These are phyloP conservation scores for Penicillium pulvis DNA, from an alignment of 495 filamentous ascomycete species.

Conservation along the genomic window DNA sequence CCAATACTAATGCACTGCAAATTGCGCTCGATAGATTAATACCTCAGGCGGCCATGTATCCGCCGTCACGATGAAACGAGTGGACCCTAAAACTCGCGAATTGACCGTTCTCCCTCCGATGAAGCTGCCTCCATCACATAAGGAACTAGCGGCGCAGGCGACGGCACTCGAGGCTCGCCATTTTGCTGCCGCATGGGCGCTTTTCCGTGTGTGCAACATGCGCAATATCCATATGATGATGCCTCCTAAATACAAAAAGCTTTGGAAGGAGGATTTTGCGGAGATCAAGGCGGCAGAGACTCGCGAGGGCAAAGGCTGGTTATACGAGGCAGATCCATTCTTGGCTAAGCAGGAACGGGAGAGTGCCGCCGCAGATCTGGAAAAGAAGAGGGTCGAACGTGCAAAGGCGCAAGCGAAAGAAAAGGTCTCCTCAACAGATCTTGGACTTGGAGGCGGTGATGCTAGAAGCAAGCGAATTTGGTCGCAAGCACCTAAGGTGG, in stretches of 20 bases:
- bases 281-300: constrained; percentile 76
- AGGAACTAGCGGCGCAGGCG: constrained; percentile 65
- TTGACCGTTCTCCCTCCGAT: constrained; percentile 73
- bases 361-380: constrained; percentile 65
- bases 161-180: constrained; percentile 88
- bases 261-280: constrained; percentile 87
- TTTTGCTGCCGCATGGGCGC: constrained; percentile 85
- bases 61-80: constrained; percentile 73
- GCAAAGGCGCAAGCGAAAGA: constrained; percentile 65
- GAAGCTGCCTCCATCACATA: constrained; percentile 72
- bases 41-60: constrained; percentile 68
- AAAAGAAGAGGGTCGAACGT: constrained; percentile 68
- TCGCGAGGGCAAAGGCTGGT: constrained; percentile 76
- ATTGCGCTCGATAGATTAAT: constrained; percentile 41
- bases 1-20: not conserved
- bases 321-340: constrained; percentile 97
- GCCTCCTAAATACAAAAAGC: constrained; percentile 80
- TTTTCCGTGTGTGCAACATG: constrained; percentile 92
- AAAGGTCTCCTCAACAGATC: constrained; percentile 51
- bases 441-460: constrained; percentile 38
- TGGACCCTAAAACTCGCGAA: constrained; percentile 83
- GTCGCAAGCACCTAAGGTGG: constrained; percentile 83
- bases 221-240: constrained; percentile 91
- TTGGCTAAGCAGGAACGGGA: constrained; percentile 75
- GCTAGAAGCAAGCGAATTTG: constrained; percentile 64